Conservation (phyloP, 805 yeast genomes). For the Naumovozyma castellii region DNA sequence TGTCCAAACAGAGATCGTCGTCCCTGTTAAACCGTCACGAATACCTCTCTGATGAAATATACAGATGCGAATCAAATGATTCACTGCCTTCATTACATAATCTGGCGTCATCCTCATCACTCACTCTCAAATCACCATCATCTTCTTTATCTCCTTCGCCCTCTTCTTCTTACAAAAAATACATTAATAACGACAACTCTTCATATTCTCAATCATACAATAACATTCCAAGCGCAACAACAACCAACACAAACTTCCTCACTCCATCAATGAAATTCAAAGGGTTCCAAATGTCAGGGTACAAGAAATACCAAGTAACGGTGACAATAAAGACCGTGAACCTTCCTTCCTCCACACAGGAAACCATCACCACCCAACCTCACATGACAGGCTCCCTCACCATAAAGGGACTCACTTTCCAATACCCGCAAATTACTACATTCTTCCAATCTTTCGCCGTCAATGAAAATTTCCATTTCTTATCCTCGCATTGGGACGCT, state of each 20-base stretch:
- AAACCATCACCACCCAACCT: conserved; percentile 17
- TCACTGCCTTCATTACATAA: conserved; percentile 15
- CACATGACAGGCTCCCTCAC: conserved; percentile 54
- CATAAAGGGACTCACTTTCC: conserved; percentile 56
- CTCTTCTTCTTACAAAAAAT: background rate
- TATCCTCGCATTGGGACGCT: conserved; percentile 22
- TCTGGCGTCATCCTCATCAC: background rate
- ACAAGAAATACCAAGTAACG: conserved; percentile 38
- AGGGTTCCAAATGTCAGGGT: conserved; percentile 31
- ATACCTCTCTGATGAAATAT: conserved; percentile 4
- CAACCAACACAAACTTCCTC: conserved; percentile 13
- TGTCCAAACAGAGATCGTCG: no score
- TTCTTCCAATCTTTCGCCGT: conserved; percentile 46
- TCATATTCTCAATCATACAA: background rate
- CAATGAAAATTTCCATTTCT: conserved; percentile 19
- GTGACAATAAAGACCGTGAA: conserved; percentile 53
- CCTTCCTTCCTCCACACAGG: conserved; percentile 23
- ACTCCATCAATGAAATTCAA: conserved; percentile 24
- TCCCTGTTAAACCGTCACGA: background rate
- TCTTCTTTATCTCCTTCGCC: no score
- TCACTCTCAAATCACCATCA: background rate
- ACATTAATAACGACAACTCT: background rate
- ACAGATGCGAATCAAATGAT: conserved; percentile 19
- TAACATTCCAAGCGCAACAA: conserved; percentile 3
- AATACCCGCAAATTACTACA: conserved; percentile 64